These are phyloP conservation scores for Allium cepa DNA, from an alignment of 106 monocot genomes.

Conservation along the genomic window DNA sequence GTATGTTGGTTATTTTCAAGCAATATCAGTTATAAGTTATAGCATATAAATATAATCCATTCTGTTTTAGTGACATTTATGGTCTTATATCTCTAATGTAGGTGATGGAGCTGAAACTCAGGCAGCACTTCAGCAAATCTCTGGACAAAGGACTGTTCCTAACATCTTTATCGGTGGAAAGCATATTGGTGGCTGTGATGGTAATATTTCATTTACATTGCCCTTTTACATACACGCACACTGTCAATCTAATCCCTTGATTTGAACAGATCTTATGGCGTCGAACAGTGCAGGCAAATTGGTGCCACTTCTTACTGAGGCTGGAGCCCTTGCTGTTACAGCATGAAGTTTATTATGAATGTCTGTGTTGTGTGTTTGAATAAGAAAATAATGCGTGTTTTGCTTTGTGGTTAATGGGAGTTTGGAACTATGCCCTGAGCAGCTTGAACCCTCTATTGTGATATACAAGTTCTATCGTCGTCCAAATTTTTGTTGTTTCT, in stretches of 20 bases:
- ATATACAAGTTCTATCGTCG: no score
- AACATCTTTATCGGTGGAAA: slow-evolving; percentile 82
- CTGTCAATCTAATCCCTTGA: neutral
- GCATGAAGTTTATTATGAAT: neutral
- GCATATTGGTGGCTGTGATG: slow-evolving; percentile 86
- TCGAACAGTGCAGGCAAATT: slow-evolving; percentile 48
- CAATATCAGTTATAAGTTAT: no score
- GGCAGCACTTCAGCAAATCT: slow-evolving; percentile 53
- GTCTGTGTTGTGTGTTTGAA: neutral
- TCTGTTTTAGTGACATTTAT: neutral
- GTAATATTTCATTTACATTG: slow-evolving; percentile 19
- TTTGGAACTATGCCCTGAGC: no score
- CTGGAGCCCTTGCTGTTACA: slow-evolving; percentile 46
- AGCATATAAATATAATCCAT: no score
- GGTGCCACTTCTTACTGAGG: slow-evolving; percentile 69
- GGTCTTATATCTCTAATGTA: slow-evolving; percentile 8
- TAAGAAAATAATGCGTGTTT: no score
- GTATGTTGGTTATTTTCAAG: no score
- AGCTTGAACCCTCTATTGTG: no score
- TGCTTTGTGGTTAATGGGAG: no score
- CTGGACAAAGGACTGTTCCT: slow-evolving; percentile 88
- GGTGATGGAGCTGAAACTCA: slow-evolving; percentile 80
- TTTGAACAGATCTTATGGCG: slow-evolving; percentile 33
- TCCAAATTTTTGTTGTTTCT: no score
- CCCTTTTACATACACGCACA: neutral